Evolutionary conservation across 257 asterid genomes (phyloP), one percentile per base, ranked within the genome.

Genomic region (Echium plantagineum): DNA sequence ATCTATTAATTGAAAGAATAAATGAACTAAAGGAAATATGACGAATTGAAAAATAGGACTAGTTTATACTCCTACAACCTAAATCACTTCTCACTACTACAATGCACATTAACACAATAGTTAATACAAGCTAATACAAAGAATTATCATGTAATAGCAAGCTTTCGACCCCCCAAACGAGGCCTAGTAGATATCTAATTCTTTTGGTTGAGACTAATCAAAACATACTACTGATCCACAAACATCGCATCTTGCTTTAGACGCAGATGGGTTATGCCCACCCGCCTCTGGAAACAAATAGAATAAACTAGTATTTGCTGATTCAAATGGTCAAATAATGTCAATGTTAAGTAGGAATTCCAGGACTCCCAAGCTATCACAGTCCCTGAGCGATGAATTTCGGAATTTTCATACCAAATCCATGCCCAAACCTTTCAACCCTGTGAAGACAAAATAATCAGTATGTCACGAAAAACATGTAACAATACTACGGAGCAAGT

Each of bases 341-440:
- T 38, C 12, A 38, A 10, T 38, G 48, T 9, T 4, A 9, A 38
- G 7, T 38, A 38, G 48, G 48, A 38, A 0, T 7, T 38, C 48
- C 48, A 35, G n/a, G 26, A 38, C 15, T 38, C 15, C 48, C 15
- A 38, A 38, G 12, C 3, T 38, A 10, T 7, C 15, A 38, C 6
- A 47, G 22, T 9, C 69, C 63, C 49, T 75, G 78, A 60, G 80
- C 68, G 48, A 83, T 31, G 66, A 66, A 73, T 71, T 68, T 80
- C 2, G 95, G 96, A 62, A 80, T 80, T 71, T 76, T 90, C 97
- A 90, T 90, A n/a, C 97, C 97, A 55, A 90, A 90, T 47, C 97
- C 97, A 55, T 79, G 95, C 78, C 72, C 75, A 9, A 81, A 84
- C 77, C 72, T 87, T 78, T 74, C 82, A 59, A 90, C 90, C 89